Conservation (phyloP, 257 asterid species). For the Rhazya stricta region DNA sequence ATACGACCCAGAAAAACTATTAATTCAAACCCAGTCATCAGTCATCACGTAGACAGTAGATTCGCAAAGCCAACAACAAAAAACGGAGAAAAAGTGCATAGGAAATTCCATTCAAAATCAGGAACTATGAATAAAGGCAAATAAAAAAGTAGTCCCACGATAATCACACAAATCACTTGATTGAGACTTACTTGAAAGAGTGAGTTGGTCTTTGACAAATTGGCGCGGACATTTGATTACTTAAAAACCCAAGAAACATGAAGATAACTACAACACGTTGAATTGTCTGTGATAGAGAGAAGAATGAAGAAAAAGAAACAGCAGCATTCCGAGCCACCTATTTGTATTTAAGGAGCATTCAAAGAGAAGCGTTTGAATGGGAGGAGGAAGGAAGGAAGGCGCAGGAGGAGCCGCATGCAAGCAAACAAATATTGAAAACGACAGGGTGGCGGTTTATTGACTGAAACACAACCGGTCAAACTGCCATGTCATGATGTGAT, state of each 20-base stretch:
- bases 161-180: neutral
- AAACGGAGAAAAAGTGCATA: constrained; percentile 4
- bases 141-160: neutral
- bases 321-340: neutral
- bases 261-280: neutral
- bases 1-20: constrained; percentile 36
- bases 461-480: constrained; percentile 31
- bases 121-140: neutral
- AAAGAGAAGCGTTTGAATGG: constrained; percentile 7
- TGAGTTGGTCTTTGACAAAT: constrained; percentile 25
- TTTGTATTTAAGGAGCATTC: neutral
- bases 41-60: constrained; percentile 26
- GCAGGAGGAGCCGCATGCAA: constrained; percentile 17
- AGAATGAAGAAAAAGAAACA: neutral
- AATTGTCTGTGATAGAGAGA: neutral
- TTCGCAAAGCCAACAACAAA: constrained; percentile 25
- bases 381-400: neutral
- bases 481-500: constrained; percentile 21
- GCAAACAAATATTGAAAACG: constrained; percentile 27
- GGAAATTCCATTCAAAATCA: constrained; percentile 31
- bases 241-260: constrained; percentile 14
- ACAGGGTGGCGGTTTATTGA: constrained; percentile 29
- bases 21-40: constrained; percentile 12
- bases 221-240: constrained; percentile 41
- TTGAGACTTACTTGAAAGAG: constrained; percentile 41